Percentiles rank a stretch among this genome's conserved stretches.
These are phyloP conservation scores for Oropetium thomaeum DNA, from an alignment of 176 grass and related monocot species.

Conservation along the genomic window DNA sequence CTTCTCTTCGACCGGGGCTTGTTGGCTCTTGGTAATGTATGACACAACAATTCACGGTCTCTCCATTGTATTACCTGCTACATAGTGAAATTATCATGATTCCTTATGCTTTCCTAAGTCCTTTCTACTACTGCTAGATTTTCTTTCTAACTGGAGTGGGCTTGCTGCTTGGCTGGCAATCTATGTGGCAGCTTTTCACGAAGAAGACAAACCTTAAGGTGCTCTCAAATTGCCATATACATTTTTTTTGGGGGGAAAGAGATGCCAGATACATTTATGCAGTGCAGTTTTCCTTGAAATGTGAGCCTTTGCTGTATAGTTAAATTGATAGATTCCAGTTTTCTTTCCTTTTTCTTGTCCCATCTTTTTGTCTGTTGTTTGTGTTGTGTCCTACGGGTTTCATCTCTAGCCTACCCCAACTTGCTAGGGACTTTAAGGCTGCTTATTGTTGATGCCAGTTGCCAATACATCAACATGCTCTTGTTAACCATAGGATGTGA, in stretches of 20 bases:
- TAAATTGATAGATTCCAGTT: not conserved
- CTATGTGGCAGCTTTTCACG: constrained; percentile 79
- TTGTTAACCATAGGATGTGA: not conserved
- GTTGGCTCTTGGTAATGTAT: constrained; percentile 99
- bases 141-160: constrained; percentile 59
- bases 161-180: constrained; percentile 71
- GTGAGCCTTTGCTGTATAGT: not conserved
- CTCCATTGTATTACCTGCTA: constrained; percentile 22
- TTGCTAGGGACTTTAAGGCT: too few relatives aligned
- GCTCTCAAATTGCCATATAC: constrained; percentile 19
- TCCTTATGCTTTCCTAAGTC: constrained; percentile 12
- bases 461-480: not conserved
- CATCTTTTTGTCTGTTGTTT: too few relatives aligned
- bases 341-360: too few relatives aligned
- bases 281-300: not conserved
- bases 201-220: constrained; percentile 88
- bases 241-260: too few relatives aligned
- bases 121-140: constrained; percentile 40
- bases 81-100: constrained; percentile 16
- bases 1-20: constrained; percentile 96
- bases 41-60: constrained; percentile 31
- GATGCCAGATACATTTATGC: constrained; percentile 12
- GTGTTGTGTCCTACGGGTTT: too few relatives aligned
- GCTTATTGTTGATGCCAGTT: too few relatives aligned
- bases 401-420: too few relatives aligned